Evolutionary conservation across 1,284 basidiomycete genomes (phyloP).

Genomic region (Thelephora terrestris): DNA sequence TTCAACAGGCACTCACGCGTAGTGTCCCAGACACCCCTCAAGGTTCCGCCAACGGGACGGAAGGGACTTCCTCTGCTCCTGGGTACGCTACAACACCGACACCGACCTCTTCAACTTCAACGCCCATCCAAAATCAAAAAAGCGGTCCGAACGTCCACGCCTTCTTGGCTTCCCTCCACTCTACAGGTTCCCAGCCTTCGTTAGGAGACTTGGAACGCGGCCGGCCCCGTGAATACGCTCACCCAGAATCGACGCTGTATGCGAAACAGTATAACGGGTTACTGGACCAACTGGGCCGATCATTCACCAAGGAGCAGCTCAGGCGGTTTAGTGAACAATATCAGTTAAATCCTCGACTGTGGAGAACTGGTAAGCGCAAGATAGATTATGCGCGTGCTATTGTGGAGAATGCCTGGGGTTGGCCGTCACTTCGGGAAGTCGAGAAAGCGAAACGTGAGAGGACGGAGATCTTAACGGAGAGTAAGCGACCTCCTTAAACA

Average conservation of each 20-base stretch:
- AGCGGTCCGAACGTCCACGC: constrained; percentile 31
- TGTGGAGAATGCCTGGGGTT: constrained; percentile 55
- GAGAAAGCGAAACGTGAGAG: constrained; percentile 39
- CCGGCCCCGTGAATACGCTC: constrained; percentile 30
- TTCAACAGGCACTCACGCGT: too few relatives aligned
- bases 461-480: constrained; percentile 38
- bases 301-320: constrained; percentile 56
- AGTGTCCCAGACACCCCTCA: not conserved
- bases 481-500: constrained; percentile 27
- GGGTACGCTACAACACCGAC: not conserved
- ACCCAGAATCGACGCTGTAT: constrained; percentile 35
- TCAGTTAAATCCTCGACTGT: constrained; percentile 25
- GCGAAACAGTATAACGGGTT: constrained; percentile 40
- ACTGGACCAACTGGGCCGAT: constrained; percentile 40
- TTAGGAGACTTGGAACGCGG: constrained; percentile 47
- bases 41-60: not conserved
- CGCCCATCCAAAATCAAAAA: not conserved
- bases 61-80: not conserved
- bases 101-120: not conserved
- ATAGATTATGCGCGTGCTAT: constrained; percentile 43
- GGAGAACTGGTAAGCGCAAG: constrained; percentile 29
- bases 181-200: constrained; percentile 33
- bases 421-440: constrained; percentile 49
- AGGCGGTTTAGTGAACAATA: constrained; percentile 41
- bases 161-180: constrained; percentile 43